Evolutionary conservation across 371 early-diverging fungal genomes (phyloP), one percentile per base, ranked within the genome.

Genomic region (Dichotomocladium elegans): DNA sequence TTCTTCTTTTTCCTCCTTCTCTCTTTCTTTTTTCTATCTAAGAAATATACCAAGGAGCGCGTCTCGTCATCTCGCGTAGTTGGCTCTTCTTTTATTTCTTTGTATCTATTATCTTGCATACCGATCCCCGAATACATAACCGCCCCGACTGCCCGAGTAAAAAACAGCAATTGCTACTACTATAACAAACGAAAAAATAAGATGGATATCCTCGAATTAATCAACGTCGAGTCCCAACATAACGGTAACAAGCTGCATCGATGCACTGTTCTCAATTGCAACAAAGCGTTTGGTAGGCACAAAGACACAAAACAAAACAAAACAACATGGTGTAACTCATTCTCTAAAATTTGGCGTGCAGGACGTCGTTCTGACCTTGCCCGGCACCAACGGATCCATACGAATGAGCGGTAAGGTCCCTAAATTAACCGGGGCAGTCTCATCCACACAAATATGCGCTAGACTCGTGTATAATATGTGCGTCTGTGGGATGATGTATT

Each of bases 361-460:
- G 70, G 74, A n/a, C 57, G 77, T 55, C 63, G 87, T 58, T 89
- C 89, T 30, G 91, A 90, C 56, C 76, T 90, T 24, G 81, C 80
- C 44, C 74, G 91, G 46, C 91, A 90, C 68, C 76, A 70, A 15
- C 81, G 91, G 28, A 91, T 91, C 57, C 91, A 91, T 67, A 88
- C 88, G 6, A 86, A 87, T 53, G 89, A 87, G 58, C 56, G 82
- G 67, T 58, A 46, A 29, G 14, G 37, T 15, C 37, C 21, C 21
- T 15, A 3, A n/a, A 37, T n/a, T 9, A 37, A 21, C 37, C n/a
- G 37, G 17, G 21, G 37, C 37, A 37, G 37, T 17, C 37, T 21
- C 37, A n/a, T n/a, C n/a, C n/a, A n/a, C n/a, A n/a, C n/a, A n/a
- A n/a, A n/a, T n/a, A n/a, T n/a, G n/a, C n/a, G n/a, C n/a, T n/a